Percentiles rank a stretch among this genome's conserved stretches.
Evolutionary conservation across 2,329 filamentous ascomycete species (phyloP).

Genomic region (Curvularia sp.): DNA sequence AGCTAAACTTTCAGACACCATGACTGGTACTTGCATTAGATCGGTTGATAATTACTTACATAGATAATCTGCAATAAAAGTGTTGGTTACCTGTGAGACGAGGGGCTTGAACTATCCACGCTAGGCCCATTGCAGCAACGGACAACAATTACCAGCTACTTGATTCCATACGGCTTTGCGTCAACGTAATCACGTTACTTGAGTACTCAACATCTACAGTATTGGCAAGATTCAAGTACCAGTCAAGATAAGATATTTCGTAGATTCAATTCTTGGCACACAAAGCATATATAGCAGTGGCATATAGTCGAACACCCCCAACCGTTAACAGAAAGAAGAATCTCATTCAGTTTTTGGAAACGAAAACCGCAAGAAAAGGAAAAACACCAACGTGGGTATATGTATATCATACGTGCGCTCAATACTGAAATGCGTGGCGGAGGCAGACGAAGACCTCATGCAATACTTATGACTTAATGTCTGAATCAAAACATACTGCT

Average conservation of each 20-base stretch:
- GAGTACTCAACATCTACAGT: neutral
- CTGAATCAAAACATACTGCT: conserved; percentile 53
- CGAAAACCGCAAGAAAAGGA: neutral
- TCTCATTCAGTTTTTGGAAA: neutral
- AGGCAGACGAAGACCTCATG: neutral
- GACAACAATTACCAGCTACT: neutral
- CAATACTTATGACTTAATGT: too few species aligned
- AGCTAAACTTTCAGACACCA: neutral
- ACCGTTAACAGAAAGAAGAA: neutral
- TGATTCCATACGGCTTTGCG: neutral
- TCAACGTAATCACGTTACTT: neutral
- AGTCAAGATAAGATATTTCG: neutral
- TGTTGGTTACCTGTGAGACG: neutral
- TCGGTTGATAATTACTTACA: neutral
- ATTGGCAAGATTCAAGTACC: neutral
- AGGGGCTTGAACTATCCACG: neutral
- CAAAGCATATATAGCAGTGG: neutral
- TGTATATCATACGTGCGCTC: neutral
- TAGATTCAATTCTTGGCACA: neutral
- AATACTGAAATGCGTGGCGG: neutral
- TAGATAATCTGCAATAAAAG: neutral
- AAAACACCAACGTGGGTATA: conserved; percentile 1
- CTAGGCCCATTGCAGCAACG: neutral
- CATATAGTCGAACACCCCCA: neutral
- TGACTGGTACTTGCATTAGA: neutral